Evolutionary conservation across 495 filamentous ascomycete species (phyloP).

Genomic region (Polyplosphaeria fusca): DNA sequence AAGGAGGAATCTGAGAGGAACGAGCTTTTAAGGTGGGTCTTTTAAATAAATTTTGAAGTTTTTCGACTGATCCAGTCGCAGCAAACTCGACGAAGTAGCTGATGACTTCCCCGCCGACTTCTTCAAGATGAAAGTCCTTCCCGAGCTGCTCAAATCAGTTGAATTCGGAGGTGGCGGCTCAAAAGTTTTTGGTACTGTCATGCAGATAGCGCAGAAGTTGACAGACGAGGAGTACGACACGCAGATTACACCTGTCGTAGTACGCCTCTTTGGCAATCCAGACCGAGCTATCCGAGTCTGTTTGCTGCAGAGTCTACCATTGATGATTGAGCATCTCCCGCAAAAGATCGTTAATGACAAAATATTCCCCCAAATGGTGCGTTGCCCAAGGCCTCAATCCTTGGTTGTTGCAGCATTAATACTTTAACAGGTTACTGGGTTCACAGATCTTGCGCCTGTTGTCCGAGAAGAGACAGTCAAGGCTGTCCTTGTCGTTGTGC

Average conservation of each 20-base stretch:
- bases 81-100: slow-evolving; percentile 78
- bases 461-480: slow-evolving; percentile 96
- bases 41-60: background rate
- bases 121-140: slow-evolving; percentile 93
- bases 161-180: slow-evolving; percentile 96
- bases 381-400: too few relatives aligned
- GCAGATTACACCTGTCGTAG: slow-evolving; percentile 77
- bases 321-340: slow-evolving; percentile 86
- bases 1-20: slow-evolving; percentile 82
- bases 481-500: slow-evolving; percentile 77
- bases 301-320: slow-evolving; percentile 79
- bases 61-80: slow-evolving; percentile 41
- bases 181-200: slow-evolving; percentile 80
- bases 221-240: slow-evolving; percentile 85
- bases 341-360: slow-evolving; percentile 93
- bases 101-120: slow-evolving; percentile 97
- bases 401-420: too few relatives aligned
- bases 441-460: slow-evolving; percentile 84
- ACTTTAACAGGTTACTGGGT: slow-evolving; percentile 78
- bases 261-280: slow-evolving; percentile 84
- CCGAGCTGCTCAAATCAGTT: slow-evolving; percentile 92
- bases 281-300: slow-evolving; percentile 92
- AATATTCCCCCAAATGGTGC: slow-evolving; percentile 90
- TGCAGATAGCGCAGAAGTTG: slow-evolving; percentile 85
- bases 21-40: slow-evolving; percentile 72